Percentiles rank a stretch among this genome's conserved stretches.
phyloP scores from a whole-genome alignment of 179 eudicot genomes.

The Pouteria campechiana region DNA sequence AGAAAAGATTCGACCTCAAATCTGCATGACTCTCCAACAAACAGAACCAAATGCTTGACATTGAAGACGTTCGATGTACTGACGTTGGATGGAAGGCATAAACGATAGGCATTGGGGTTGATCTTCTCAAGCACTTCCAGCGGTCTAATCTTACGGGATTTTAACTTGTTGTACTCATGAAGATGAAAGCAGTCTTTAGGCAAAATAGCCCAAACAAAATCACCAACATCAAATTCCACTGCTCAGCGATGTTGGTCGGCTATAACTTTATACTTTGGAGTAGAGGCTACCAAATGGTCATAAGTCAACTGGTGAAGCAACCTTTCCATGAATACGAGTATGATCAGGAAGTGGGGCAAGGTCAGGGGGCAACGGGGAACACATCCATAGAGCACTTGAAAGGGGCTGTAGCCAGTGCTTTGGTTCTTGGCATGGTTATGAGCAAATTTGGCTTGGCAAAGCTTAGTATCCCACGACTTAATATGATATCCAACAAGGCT shows the following conservation, averaged over 20 bases:
- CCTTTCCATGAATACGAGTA: constrained; percentile 1
- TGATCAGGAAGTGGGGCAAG: background rate
- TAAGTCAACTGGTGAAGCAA: background rate
- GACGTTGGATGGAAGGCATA: too few species aligned
- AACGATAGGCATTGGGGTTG: too few species aligned
- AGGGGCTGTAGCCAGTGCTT: constrained; percentile 1
- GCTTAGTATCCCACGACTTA: constrained; percentile 1
- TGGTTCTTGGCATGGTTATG: constrained; percentile 2
- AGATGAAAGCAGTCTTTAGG: too few species aligned
- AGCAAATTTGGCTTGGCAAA: constrained; percentile 1
- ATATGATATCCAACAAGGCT: background rate
- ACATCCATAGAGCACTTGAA: background rate
- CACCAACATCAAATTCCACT: background rate
- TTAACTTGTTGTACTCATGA: too few species aligned
- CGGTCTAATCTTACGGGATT: too few species aligned
- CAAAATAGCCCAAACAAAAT: too few species aligned
- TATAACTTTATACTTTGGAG: background rate
- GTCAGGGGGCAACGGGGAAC: background rate
- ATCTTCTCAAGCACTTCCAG: too few species aligned
- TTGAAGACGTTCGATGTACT: too few species aligned
- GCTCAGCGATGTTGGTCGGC: background rate
- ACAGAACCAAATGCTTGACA: too few species aligned
- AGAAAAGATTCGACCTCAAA: too few species aligned
- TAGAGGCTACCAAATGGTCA: background rate
- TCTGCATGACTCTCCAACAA: too few species aligned